Evolutionary conservation across 495 filamentous ascomycete species (phyloP).

Genomic region (Lasiosphaeria miniovina): DNA sequence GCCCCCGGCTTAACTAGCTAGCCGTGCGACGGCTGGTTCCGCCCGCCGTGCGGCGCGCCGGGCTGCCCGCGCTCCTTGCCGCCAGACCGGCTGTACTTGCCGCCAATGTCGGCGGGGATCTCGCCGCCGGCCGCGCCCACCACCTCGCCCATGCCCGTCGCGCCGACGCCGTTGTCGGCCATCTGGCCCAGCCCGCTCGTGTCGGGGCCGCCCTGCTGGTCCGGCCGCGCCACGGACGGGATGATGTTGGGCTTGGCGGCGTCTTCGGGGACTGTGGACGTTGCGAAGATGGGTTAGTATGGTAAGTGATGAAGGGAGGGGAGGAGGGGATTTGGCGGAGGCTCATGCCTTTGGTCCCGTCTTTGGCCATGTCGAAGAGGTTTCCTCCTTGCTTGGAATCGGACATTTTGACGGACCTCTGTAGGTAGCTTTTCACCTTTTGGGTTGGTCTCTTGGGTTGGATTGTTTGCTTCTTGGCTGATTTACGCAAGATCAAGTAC

Average conservation of each 20-base stretch:
- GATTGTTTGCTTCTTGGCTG: no score
- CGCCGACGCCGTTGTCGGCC: constrained; percentile 6
- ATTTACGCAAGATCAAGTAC: no score
- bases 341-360: constrained; percentile 20
- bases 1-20: no score
- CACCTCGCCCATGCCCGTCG: constrained; percentile 13
- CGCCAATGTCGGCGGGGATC: constrained; percentile 20
- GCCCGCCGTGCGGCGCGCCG: constrained; percentile 10
- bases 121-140: constrained; percentile 19
- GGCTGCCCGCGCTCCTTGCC: constrained; percentile 19
- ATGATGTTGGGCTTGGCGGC: constrained; percentile 21
- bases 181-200: constrained; percentile 4
- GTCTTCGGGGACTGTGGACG: constrained; percentile 16
- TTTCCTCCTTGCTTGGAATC: constrained; percentile 16
- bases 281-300: no score
- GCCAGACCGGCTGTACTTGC: constrained; percentile 20
- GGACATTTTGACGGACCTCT: no score
- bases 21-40: constrained; percentile 21
- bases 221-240: constrained; percentile 7
- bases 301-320: no score
- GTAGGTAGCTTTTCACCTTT: no score
- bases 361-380: constrained; percentile 26
- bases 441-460: no score
- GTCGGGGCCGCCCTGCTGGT: not conserved
- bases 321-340: not conserved